Evolutionary conservation across 352 stramenopile genomes (phyloP), one percentile per base, ranked within the genome.

Genomic region (Globisporangium okanoganense): DNA sequence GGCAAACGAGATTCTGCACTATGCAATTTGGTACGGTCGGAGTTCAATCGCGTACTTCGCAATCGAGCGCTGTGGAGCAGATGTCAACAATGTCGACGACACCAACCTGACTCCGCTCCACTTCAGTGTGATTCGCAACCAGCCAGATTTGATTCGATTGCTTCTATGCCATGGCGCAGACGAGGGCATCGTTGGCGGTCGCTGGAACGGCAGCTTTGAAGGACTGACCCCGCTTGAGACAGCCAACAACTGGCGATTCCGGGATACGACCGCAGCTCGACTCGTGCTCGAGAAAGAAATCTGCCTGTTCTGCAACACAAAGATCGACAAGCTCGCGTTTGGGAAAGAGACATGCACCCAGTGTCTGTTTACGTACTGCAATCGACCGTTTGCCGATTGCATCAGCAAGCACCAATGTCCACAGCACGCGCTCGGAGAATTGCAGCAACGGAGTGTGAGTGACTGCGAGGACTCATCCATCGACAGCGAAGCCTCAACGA

Each of bases 1-100:
- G 2, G 80, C 82, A 1, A 92, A 94, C 60, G 85, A 94, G 57
- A 79, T 94, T 13, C 69, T 95, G 36, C 83, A 94, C 60, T 88
- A 78, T 18, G 79, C 84, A 4, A 77, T 90, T 33, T 94, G 85
- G 82, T 77, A 83, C 59, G 82, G 82, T 8, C 78, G 76, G 20
- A 63, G 79, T 2, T 59, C 70, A 2, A 61, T 95, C 36, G 86
- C 79, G 1, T 77, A 66, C n/a, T 77, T 90, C 40, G 83, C 83
- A 8, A 82, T 95, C 20, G 71, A 83, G 38, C 70, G 72, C 29
- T 83, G 72, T 47, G 72, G 75, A 35, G 86, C 84, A 5, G 71
- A 93, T 47, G 72, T 90, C 16, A 82, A 95, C 66, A 88, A 85
- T 61, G 53, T 62, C 2, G 84, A 95, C 54, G 86, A 94, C 48